Conservation (phyloP, 2,329 filamentous ascomycete species). For the Cordyceps javanica region DNA sequence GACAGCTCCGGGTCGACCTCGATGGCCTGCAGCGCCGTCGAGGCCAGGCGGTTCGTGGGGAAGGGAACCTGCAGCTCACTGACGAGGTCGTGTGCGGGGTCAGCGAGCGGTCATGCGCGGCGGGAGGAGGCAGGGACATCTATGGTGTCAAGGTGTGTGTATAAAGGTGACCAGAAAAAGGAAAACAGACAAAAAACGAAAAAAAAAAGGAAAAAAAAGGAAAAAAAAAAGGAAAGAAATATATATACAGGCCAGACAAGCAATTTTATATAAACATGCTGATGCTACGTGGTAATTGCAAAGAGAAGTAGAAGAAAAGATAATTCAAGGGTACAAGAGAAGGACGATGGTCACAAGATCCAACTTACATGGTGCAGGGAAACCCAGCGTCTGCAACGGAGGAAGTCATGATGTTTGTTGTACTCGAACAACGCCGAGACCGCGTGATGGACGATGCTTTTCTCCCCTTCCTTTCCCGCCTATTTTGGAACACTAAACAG, state of each 20-base stretch:
- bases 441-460: background rate
- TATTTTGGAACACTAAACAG: slow-evolving; percentile 8
- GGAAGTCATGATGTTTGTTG: slow-evolving; percentile 31
- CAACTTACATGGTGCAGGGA: slow-evolving; percentile 56
- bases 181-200: too few species aligned
- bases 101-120: too few species aligned
- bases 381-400: slow-evolving; percentile 43
- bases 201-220: too few species aligned
- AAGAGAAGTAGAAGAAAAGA: too few species aligned
- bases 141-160: background rate
- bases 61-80: slow-evolving; percentile 65
- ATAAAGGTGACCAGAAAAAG: too few species aligned
- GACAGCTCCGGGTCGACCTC: slow-evolving; percentile 87
- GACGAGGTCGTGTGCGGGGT: too few species aligned
- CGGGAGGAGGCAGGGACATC: slow-evolving; percentile 38
- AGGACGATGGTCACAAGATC: slow-evolving; percentile 13
- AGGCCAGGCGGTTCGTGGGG: slow-evolving; percentile 71
- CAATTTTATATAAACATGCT: too few species aligned
- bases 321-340: background rate
- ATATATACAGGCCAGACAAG: too few species aligned
- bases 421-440: slow-evolving; percentile 11
- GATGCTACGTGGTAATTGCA: too few species aligned
- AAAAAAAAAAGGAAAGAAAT: too few species aligned
- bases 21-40: slow-evolving; percentile 67
- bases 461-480: too few species aligned